phyloP scores from a whole-genome alignment of 1,284 basidiomycete species.

The Naganishia sp. region DNA sequence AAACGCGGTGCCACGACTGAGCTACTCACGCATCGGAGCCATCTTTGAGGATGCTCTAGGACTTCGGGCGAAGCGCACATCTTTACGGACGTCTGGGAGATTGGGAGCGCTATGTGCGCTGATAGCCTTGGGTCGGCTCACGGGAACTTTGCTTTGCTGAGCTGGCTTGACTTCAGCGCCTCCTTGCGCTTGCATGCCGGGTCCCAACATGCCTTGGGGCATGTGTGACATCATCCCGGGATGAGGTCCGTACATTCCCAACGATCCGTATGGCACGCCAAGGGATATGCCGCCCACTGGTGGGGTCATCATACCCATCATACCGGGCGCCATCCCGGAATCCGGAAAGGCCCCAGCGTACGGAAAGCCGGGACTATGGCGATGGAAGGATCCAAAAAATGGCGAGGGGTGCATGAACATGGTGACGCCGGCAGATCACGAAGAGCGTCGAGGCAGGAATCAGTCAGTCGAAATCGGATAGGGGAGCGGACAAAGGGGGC shows the following conservation, averaged over 20 bases:
- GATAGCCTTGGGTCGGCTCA: not conserved
- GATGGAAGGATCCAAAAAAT: slow-evolving; percentile 11
- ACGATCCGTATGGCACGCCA: slow-evolving; percentile 1
- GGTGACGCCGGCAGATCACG: not conserved
- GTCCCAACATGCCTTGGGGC: not conserved
- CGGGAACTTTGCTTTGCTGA: not conserved
- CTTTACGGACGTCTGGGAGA: slow-evolving; percentile 3
- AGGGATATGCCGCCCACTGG: not conserved
- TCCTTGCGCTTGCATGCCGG: not conserved
- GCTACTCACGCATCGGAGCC: slow-evolving; percentile 4
- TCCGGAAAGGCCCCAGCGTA: slow-evolving; percentile 12
- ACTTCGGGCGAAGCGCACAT: slow-evolving; percentile 6
- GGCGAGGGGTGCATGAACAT: slow-evolving; percentile 25
- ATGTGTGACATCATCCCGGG: not conserved
- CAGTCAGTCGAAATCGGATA: not conserved
- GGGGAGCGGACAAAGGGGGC: not conserved
- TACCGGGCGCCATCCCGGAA: not conserved
- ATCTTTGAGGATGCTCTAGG: not conserved
- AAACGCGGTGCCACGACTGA: too few relatives aligned
- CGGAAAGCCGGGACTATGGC: slow-evolving; percentile 12
- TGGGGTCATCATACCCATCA: slow-evolving; percentile 4
- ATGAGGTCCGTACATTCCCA: slow-evolving; percentile 9
- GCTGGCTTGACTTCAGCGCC: not conserved
- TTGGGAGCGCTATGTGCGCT: not conserved
- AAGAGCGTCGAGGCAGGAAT: not conserved